These are phyloP conservation scores for Paxillus rubicundulus DNA, from an alignment of 768 basidiomycete genomes.

Conservation along the genomic window DNA sequence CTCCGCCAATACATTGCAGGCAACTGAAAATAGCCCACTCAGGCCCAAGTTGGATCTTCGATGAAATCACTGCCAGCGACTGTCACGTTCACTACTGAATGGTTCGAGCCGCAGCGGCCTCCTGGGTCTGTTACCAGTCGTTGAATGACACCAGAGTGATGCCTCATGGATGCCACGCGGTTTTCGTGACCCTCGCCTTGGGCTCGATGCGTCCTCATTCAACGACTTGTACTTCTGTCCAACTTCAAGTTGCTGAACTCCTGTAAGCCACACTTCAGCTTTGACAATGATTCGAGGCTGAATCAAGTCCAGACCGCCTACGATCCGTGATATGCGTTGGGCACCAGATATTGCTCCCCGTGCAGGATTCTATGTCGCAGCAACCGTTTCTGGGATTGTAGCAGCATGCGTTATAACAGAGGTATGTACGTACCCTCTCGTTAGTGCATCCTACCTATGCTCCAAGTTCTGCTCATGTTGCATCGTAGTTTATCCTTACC, in stretches of 20 bases:
- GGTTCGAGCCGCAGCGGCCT: too few species aligned
- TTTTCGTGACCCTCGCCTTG: neutral
- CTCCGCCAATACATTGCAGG: too few species aligned
- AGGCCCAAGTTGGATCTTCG: too few species aligned
- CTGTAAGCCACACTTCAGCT: neutral
- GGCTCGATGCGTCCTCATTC: neutral
- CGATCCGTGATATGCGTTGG: slow-evolving; percentile 6
- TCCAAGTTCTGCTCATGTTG: neutral
- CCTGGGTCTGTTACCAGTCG: too few species aligned
- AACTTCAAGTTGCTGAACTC: neutral
- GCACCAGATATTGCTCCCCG: slow-evolving; percentile 10
- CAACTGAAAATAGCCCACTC: too few species aligned
- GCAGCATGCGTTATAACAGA: slow-evolving; percentile 19
- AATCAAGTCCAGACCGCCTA: slow-evolving; percentile 2
- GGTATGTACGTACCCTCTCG: slow-evolving; percentile 6
- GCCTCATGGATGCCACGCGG: slow-evolving; percentile 3
- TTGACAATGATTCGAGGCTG: neutral
- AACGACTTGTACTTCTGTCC: too few species aligned
- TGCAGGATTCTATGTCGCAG: slow-evolving; percentile 6
- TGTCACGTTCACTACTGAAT: too few species aligned
- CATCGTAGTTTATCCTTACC: slow-evolving; percentile 11
- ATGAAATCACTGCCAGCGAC: too few species aligned
- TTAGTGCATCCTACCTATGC: neutral
- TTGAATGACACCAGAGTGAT: too few species aligned
- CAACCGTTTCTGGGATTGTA: slow-evolving; percentile 16